Conservation (phyloP, 306 rosid genomes). For the Pyrus bretschneideri region DNA sequence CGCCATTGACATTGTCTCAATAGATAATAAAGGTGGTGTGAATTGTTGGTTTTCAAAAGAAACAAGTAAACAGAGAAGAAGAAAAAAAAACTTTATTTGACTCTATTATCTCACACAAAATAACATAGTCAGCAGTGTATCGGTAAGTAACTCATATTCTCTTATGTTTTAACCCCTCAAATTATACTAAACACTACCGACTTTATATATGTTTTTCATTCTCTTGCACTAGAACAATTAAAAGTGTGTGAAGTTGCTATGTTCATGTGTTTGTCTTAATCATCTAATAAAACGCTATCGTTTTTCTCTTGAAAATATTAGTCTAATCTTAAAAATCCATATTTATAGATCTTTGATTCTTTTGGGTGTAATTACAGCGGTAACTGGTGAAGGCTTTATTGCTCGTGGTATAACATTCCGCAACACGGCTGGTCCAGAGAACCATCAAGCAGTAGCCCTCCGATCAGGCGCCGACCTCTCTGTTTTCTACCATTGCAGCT, state of each 20-base stretch:
- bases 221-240: no score
- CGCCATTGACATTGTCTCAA: not conserved
- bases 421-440: constrained; percentile 47
- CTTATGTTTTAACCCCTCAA: no score
- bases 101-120: no score
- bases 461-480: constrained; percentile 48
- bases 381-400: constrained; percentile 43
- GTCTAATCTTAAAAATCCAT: not conserved
- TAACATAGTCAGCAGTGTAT: no score
- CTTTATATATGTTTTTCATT: no score
- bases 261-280: no score
- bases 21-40: not conserved
- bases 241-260: no score
- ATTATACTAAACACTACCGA: no score
- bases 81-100: no score
- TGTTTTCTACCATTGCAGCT: constrained; percentile 43
- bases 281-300: no score
- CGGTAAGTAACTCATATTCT: no score
- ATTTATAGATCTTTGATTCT: not conserved
- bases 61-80: no score
- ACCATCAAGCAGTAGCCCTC: constrained; percentile 59
- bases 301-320: not conserved
- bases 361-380: constrained; percentile 26
- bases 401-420: constrained; percentile 49
- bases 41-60: not conserved